phyloP scores from a whole-genome alignment of 2,329 filamentous ascomycete species.

The Monosporascus sp. region DNA sequence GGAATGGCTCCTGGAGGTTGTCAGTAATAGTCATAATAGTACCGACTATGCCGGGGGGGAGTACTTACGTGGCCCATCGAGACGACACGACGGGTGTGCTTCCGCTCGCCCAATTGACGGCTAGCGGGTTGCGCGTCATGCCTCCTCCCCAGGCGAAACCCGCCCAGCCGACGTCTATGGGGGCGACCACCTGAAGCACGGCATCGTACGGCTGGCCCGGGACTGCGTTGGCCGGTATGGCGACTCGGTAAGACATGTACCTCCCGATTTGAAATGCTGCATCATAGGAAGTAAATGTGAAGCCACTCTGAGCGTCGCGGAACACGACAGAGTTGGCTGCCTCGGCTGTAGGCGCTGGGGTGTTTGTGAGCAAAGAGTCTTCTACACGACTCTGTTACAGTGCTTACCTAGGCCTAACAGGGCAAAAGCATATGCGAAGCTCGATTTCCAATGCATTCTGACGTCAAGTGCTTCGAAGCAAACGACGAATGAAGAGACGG shows the following conservation, averaged over 20 bases:
- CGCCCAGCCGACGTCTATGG: slow-evolving; percentile 40
- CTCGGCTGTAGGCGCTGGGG: slow-evolving; percentile 1
- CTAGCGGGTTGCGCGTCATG: slow-evolving; percentile 44
- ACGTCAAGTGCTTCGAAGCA: background rate
- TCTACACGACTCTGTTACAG: background rate
- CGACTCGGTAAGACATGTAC: slow-evolving; percentile 28
- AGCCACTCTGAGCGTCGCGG: slow-evolving; percentile 24
- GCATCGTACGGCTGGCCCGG: slow-evolving; percentile 31
- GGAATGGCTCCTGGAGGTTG: slow-evolving; percentile 27
- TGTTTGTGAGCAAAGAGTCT: background rate
- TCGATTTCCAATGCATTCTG: slow-evolving; percentile 22
- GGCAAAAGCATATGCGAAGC: slow-evolving; percentile 15
- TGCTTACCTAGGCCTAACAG: slow-evolving; percentile 21
- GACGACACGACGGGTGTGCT: slow-evolving; percentile 35
- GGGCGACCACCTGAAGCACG: slow-evolving; percentile 39
- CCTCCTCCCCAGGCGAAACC: slow-evolving; percentile 45
- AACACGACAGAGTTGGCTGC: slow-evolving; percentile 21
- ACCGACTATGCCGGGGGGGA: background rate
- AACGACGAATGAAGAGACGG: background rate
- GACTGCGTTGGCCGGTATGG: slow-evolving; percentile 29
- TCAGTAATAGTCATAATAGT: background rate
- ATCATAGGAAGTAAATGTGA: slow-evolving; percentile 23
- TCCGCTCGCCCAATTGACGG: slow-evolving; percentile 40
- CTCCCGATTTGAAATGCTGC: slow-evolving; percentile 21
- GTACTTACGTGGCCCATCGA: slow-evolving; percentile 39